These are phyloP conservation scores for Lonicera japonica DNA, from an alignment of 129 eudicot species.

Conservation along the genomic window DNA sequence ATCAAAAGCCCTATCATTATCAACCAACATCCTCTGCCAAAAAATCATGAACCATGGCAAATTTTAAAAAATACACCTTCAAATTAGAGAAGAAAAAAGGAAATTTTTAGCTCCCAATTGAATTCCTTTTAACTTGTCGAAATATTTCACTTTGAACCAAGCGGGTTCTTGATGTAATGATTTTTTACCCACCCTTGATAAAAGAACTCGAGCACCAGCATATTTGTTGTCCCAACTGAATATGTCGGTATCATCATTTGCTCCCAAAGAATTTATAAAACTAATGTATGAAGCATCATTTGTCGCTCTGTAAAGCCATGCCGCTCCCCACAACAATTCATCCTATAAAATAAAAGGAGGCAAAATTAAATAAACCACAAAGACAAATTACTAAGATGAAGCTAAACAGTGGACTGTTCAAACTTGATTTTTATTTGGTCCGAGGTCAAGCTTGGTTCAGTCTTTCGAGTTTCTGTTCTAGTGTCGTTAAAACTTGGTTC, in stretches of 20 bases:
- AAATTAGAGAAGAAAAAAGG: too few species aligned
- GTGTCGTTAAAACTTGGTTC: too few species aligned
- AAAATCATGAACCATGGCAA: background rate
- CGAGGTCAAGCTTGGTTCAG: too few species aligned
- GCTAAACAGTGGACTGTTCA: too few species aligned
- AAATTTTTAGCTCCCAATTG: too few species aligned
- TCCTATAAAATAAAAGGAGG: constrained; percentile 33
- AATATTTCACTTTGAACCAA: background rate
- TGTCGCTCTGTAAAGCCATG: constrained; percentile 84
- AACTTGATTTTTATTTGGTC: too few species aligned
- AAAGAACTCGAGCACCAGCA: constrained; percentile 87
- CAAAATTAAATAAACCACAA: background rate
- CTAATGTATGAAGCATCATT: constrained; percentile 49
- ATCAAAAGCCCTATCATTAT: constrained; percentile 45
- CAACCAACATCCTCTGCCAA: constrained; percentile 50
- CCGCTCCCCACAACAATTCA: constrained; percentile 92
- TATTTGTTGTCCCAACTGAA: constrained; percentile 95
- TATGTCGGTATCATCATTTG: constrained; percentile 51
- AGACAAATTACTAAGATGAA: too few species aligned
- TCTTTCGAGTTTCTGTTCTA: too few species aligned
- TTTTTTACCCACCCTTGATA: constrained; percentile 52
- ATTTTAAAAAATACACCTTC: too few species aligned
- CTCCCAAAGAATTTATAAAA: constrained; percentile 57
- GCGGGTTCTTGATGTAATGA: too few species aligned
- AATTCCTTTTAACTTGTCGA: too few species aligned